Evolutionary conservation across 805 yeast genomes (phyloP), one percentile per base, ranked within the genome.

Genomic region (Candida ponderosae): DNA sequence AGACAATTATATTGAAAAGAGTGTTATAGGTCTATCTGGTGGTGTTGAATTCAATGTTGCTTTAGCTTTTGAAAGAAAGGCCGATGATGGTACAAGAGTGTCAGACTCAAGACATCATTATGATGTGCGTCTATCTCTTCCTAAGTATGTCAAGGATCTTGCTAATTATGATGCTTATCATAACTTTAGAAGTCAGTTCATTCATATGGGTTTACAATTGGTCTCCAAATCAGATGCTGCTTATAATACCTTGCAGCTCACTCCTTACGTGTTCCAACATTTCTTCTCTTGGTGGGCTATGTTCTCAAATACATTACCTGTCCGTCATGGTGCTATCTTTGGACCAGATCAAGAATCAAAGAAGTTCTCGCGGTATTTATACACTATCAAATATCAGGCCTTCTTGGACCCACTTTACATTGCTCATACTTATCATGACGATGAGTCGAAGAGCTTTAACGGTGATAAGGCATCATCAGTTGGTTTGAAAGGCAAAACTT

Each of bases 211-310:
- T 0, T 61, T 83, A 29, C 60, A 75, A 0, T 63, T 83, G 24
- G 50, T 62, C 3, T 74, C 83, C 0, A 53, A 52, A n/a, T 43
- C 53, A 11, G 39, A 46, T 6, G 33, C 39, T 2, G 65, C 76
- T 10, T 78, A 79, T 47, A 90, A 89, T 59, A 68, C 88, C 1
- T 70, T 84, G 32, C 95, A 89, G 53, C 60, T 90, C 36, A 70
- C 88, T 3, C 95, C 96, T 2, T 65, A 64, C 5, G 71, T 79
- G 0, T 67, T 90, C 46, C 54, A 62, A 7, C 82, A 78, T 41
- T 88, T 93, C 61, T 78, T 76, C 50, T 53, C 58, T 5, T 93
- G 97, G 97, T 89, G 96, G 95, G 60, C 62, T 26, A 70, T 84
- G 45, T 90, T 90, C 57, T 72, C 81, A n/a, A 81, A 90, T 19